Conservation (phyloP, 768 basidiomycete species). For the Flagelloscypha sp. region DNA sequence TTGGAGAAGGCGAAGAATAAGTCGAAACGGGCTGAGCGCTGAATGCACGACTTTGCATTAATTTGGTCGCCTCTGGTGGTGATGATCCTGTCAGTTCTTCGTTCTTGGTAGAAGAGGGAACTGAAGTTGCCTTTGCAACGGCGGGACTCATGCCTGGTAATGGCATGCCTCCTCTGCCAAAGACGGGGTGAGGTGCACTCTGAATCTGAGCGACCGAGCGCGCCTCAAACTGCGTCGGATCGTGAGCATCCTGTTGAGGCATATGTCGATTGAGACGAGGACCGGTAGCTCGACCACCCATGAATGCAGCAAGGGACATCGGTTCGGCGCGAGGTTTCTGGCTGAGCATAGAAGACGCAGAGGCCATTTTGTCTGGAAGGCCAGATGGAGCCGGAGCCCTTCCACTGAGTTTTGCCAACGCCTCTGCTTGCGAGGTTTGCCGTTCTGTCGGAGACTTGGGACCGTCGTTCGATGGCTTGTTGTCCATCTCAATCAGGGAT, state of each 20-base stretch:
- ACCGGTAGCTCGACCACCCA: slow-evolving; percentile 70
- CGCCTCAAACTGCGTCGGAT: slow-evolving; percentile 61
- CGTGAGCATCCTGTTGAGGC: slow-evolving; percentile 60
- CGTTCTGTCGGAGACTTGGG: slow-evolving; percentile 23
- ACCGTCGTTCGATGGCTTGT: slow-evolving; percentile 9
- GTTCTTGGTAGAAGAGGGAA: too few species aligned
- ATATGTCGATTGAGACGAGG: slow-evolving; percentile 66
- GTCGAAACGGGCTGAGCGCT: too few species aligned
- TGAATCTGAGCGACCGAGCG: slow-evolving; percentile 37
- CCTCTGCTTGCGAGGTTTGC: slow-evolving; percentile 35
- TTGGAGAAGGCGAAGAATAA: too few species aligned
- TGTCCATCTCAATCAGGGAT: slow-evolving; percentile 16
- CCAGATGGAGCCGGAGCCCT: slow-evolving; percentile 13
- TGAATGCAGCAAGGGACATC: slow-evolving; percentile 74
- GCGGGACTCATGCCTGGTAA: slow-evolving; percentile 60
- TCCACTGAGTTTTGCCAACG: slow-evolving; percentile 39
- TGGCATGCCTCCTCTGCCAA: slow-evolving; percentile 66
- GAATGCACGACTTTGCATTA: too few species aligned
- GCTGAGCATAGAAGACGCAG: slow-evolving; percentile 6
- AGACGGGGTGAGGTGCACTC: slow-evolving; percentile 63
- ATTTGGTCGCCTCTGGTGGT: too few species aligned
- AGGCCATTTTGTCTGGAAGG: slow-evolving; percentile 4
- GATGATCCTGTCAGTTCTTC: too few species aligned
- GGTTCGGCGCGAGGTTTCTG: slow-evolving; percentile 34
- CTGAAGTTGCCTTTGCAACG: too few species aligned